These are phyloP conservation scores for Hysterium pulicare DNA, from an alignment of 2,329 filamentous ascomycete species.

Conservation along the genomic window DNA sequence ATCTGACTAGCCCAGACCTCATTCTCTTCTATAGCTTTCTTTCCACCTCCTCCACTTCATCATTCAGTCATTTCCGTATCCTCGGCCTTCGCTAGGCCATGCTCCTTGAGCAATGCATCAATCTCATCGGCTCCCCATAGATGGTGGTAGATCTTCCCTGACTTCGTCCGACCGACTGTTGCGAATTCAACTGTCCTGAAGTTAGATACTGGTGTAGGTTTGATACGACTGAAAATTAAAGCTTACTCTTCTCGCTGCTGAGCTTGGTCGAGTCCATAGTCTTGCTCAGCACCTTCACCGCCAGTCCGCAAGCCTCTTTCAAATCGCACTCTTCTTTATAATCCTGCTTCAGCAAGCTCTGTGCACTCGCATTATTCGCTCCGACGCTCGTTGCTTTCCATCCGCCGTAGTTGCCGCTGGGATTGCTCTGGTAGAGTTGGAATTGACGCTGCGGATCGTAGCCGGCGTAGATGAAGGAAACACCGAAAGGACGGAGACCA, in stretches of 20 bases:
- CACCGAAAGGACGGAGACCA: constrained; percentile 95
- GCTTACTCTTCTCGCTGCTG: constrained; percentile 97
- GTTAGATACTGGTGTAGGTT: constrained; percentile 30
- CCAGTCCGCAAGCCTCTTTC: constrained; percentile 94
- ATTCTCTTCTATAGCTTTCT: not conserved
- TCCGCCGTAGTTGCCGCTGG: constrained; percentile 96
- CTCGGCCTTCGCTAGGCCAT: constrained; percentile 75
- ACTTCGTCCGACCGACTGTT: constrained; percentile 91
- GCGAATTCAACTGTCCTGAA: constrained; percentile 80
- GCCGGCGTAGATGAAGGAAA: constrained; percentile 98
- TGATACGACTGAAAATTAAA: constrained; percentile 3
- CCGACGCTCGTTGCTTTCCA: constrained; percentile 99
- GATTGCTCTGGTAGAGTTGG: constrained; percentile 98
- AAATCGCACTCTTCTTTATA: constrained; percentile 98
- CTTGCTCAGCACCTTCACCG: constrained; percentile 98
- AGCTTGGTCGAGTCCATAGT: constrained; percentile 99
- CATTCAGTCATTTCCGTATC: constrained; percentile 27
- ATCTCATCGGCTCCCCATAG: constrained; percentile 98
- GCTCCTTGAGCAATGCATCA: constrained; percentile 87
- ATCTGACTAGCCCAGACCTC: not conserved
- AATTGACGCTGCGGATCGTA: constrained; percentile 96
- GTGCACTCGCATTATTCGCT: constrained; percentile 96
- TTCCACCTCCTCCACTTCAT: not conserved
- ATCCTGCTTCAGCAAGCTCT: constrained; percentile 96
- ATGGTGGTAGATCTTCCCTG: constrained; percentile 96